phyloP scores from a whole-genome alignment of 306 rosid species.

The Inga oerstediana region DNA sequence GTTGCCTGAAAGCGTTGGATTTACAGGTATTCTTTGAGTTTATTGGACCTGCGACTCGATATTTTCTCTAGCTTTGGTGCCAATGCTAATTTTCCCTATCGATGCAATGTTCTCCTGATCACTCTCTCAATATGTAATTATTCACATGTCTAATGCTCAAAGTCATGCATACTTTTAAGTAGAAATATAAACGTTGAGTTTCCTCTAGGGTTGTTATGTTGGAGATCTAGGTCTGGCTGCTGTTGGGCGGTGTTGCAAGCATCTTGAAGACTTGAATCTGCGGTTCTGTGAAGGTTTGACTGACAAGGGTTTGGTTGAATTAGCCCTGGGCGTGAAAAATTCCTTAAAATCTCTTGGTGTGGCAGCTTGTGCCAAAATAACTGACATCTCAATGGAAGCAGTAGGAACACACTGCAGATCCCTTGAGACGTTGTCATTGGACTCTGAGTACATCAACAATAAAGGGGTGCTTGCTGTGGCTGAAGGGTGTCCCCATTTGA shows the following conservation, averaged over 20 bases:
- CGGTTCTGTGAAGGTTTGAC: slow-evolving; percentile 96
- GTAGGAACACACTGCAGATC: slow-evolving; percentile 71
- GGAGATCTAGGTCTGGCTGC: slow-evolving; percentile 89
- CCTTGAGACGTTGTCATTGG: slow-evolving; percentile 75
- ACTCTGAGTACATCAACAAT: slow-evolving; percentile 82
- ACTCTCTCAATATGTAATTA: not conserved
- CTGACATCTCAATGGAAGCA: slow-evolving; percentile 78
- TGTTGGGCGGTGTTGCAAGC: slow-evolving; percentile 82
- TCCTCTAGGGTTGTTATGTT: slow-evolving; percentile 88
- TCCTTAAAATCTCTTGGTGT: slow-evolving; percentile 84
- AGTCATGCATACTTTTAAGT: slow-evolving; percentile 7
- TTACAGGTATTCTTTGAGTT: slow-evolving; percentile 63
- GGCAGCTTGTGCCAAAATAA: slow-evolving; percentile 89
- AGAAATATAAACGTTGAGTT: slow-evolving; percentile 30
- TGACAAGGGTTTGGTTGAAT: slow-evolving; percentile 66
- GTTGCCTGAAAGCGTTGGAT: slow-evolving; percentile 70
- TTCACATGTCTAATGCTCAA: slow-evolving; percentile 2
- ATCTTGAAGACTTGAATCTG: slow-evolving; percentile 84
- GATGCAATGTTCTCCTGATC: slow-evolving; percentile 11
- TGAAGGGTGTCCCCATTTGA: slow-evolving; percentile 71
- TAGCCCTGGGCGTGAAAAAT: slow-evolving; percentile 70
- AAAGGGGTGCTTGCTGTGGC: slow-evolving; percentile 85
- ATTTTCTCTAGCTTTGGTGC: slow-evolving; percentile 8
- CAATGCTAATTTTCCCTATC: slow-evolving; percentile 12
- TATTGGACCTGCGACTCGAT: not conserved